These are phyloP conservation scores for Trametopsis cervina DNA, from an alignment of 768 basidiomycete genomes.

Conservation along the genomic window DNA sequence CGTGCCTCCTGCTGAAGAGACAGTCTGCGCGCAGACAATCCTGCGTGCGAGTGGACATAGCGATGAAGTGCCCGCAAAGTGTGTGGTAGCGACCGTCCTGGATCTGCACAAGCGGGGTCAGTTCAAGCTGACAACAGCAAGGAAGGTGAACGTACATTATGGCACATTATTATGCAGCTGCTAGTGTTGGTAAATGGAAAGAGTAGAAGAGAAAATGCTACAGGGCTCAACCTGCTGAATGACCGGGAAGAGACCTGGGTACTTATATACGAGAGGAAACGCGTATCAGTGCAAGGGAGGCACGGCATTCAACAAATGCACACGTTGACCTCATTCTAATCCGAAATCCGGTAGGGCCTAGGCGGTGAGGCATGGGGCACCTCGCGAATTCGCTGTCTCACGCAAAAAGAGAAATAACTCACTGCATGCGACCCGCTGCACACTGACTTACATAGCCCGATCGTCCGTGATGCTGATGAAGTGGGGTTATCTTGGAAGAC, in stretches of 20 bases:
- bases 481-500: no score
- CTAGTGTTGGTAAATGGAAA: background rate
- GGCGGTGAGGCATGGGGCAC: constrained; percentile 31
- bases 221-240: constrained; percentile 11
- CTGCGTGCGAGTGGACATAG: constrained; percentile 61
- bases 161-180: constrained; percentile 47
- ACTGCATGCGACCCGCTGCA: background rate
- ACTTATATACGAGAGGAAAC: constrained; percentile 20
- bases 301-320: constrained; percentile 23
- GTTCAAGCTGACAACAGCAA: constrained; percentile 2
- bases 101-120: constrained; percentile 34
- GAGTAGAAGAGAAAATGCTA: constrained; percentile 6
- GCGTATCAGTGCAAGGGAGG: constrained; percentile 23
- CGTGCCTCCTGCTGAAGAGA: constrained; percentile 63
- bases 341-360: constrained; percentile 24
- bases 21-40: constrained; percentile 62
- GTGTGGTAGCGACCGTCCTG: constrained; percentile 73
- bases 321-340: constrained; percentile 34
- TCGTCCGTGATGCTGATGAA: background rate
- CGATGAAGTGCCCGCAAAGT: constrained; percentile 62
- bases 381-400: constrained; percentile 15
- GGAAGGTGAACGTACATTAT: constrained; percentile 47
- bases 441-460: background rate
- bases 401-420: background rate
- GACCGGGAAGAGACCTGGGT: background rate